Conservation (phyloP, 805 yeast species). For the Starmerella tilneyi region DNA sequence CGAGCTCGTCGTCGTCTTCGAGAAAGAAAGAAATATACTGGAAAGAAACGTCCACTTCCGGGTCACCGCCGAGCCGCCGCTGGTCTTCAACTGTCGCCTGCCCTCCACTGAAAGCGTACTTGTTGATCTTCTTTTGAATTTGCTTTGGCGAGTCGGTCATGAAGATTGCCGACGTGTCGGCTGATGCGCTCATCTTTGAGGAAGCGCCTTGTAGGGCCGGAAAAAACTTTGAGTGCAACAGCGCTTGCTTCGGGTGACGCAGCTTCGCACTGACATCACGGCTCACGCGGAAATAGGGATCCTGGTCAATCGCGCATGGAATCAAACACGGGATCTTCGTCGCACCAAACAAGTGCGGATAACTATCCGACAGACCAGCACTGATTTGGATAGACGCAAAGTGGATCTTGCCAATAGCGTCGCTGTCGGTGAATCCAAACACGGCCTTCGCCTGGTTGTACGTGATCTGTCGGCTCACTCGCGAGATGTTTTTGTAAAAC, state of each 20-base stretch:
- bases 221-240: slow-evolving; percentile 90
- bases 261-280: slow-evolving; percentile 94
- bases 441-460: slow-evolving; percentile 96
- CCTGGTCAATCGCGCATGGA: slow-evolving; percentile 99
- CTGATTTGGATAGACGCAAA: slow-evolving; percentile 95
- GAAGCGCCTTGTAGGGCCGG: slow-evolving; percentile 96
- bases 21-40: slow-evolving; percentile 85
- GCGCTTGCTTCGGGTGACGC: slow-evolving; percentile 79
- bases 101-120: slow-evolving; percentile 95
- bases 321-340: slow-evolving; percentile 89
- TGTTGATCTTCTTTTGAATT: slow-evolving; percentile 88
- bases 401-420: slow-evolving; percentile 87
- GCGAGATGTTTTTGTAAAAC: slow-evolving; percentile 87
- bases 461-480: slow-evolving; percentile 87
- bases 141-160: slow-evolving; percentile 91
- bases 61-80: slow-evolving; percentile 80
- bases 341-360: slow-evolving; percentile 86
- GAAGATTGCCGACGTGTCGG: slow-evolving; percentile 82
- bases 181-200: slow-evolving; percentile 94
- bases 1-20: slow-evolving; percentile 75
- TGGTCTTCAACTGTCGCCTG: slow-evolving; percentile 80
- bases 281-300: slow-evolving; percentile 94
- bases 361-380: slow-evolving; percentile 89
- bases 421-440: slow-evolving; percentile 90
- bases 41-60: slow-evolving; percentile 89